Evolutionary conservation across 148 eudicot genomes (phyloP).

Genomic region (Simmondsia chinensis): DNA sequence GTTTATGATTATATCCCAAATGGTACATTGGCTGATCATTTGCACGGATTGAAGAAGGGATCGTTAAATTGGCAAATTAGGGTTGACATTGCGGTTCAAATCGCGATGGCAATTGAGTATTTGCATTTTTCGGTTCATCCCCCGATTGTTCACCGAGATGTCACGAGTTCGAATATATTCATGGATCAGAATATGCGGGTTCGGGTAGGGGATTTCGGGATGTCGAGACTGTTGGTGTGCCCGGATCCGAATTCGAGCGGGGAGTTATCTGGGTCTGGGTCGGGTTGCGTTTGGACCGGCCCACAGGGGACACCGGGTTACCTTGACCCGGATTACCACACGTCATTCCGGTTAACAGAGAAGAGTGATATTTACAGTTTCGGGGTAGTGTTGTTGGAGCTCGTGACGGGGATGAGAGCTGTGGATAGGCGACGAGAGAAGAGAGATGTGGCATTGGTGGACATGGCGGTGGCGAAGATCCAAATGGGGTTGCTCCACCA

Average conservation of each 20-base stretch:
- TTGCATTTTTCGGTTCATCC: slow-evolving; percentile 69
- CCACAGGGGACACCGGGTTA: slow-evolving; percentile 98
- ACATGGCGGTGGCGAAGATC: slow-evolving; percentile 50
- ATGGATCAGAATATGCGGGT: slow-evolving; percentile 73
- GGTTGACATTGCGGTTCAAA: slow-evolving; percentile 69
- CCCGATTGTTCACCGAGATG: slow-evolving; percentile 83
- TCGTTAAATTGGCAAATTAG: slow-evolving; percentile 48
- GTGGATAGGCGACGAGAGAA: slow-evolving; percentile 53
- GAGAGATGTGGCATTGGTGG: slow-evolving; percentile 53
- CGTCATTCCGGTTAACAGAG: slow-evolving; percentile 67
- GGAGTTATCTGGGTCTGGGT: slow-evolving; percentile 16
- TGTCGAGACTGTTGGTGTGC: slow-evolving; percentile 53
- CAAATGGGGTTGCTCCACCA: slow-evolving; percentile 44
- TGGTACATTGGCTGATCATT: slow-evolving; percentile 73
- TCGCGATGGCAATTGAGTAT: slow-evolving; percentile 68
- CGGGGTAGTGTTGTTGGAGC: slow-evolving; percentile 74
- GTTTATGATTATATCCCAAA: slow-evolving; percentile 84
- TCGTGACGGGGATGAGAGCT: slow-evolving; percentile 80
- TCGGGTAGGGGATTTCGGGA: slow-evolving; percentile 85
- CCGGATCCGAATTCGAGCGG: slow-evolving; percentile 25
- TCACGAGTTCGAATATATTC: slow-evolving; percentile 69
- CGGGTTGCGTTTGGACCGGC: slow-evolving; percentile 88
- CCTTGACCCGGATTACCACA: slow-evolving; percentile 77
- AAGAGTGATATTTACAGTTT: slow-evolving; percentile 90
- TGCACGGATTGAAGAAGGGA: slow-evolving; percentile 49